phyloP scores from a whole-genome alignment of 495 filamentous ascomycete genomes.

The Neurospora sp. region DNA sequence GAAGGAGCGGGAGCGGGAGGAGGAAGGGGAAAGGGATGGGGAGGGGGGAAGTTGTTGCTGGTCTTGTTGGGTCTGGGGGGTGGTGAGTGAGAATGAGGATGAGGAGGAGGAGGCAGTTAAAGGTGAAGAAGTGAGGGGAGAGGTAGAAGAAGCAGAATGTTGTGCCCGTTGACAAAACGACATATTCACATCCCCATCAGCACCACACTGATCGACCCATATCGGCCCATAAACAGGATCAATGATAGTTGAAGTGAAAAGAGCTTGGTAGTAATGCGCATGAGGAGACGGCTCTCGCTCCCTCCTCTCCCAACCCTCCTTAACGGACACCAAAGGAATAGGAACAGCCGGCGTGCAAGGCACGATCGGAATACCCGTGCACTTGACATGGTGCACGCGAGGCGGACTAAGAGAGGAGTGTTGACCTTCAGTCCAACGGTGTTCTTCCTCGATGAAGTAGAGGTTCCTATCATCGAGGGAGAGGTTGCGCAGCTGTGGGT shows the following conservation, averaged over 20 bases:
- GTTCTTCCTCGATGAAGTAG: slow-evolving; percentile 36
- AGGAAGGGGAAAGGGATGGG: neutral
- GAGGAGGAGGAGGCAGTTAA: neutral
- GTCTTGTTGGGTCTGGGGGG: neutral
- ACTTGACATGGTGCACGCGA: slow-evolving; percentile 35
- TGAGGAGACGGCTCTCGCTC: neutral
- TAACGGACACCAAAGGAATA: neutral
- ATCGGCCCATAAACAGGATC: slow-evolving; percentile 38
- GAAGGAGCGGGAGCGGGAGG: neutral
- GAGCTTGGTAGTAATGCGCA: neutral
- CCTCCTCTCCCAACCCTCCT: neutral
- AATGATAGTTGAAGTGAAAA: slow-evolving; percentile 3
- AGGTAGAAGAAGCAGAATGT: neutral
- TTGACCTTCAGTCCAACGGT: slow-evolving; percentile 37
- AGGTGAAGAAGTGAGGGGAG: neutral
- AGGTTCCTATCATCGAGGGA: slow-evolving; percentile 44
- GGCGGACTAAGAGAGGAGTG: slow-evolving; percentile 29
- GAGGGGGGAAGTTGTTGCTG: neutral
- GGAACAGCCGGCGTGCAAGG: slow-evolving; percentile 2
- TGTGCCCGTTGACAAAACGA: slow-evolving; percentile 20
- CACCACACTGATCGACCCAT: slow-evolving; percentile 39
- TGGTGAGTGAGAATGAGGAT: neutral
- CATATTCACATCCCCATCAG: slow-evolving; percentile 36
- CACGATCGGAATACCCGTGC: slow-evolving; percentile 45
- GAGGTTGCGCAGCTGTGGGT: slow-evolving; percentile 42